A percentile compares a stretch with the other conserved stretches of the same genome.
phyloP scores from a whole-genome alignment of 2,329 filamentous ascomycete genomes.

The Ramularia endophylla region DNA sequence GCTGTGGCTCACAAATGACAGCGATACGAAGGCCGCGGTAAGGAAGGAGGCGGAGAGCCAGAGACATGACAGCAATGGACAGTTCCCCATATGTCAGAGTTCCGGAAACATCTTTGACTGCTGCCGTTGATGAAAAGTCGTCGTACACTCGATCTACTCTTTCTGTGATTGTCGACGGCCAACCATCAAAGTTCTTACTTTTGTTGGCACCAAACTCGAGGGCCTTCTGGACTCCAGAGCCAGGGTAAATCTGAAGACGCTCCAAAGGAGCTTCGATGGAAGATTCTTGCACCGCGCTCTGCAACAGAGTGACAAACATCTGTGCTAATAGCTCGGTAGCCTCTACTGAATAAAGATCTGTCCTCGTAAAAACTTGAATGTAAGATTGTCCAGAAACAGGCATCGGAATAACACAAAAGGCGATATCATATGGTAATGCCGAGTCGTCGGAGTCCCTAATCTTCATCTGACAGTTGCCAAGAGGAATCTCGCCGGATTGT shows the following conservation, averaged over 20 bases:
- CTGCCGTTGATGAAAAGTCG: not conserved
- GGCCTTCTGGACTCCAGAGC: conserved; percentile 5
- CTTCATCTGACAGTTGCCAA: conserved; percentile 10
- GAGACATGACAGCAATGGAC: not conserved
- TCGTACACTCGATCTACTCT: conserved; percentile 6
- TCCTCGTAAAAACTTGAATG: conserved; percentile 10
- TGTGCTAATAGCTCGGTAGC: conserved; percentile 11
- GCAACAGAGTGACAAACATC: conserved; percentile 12
- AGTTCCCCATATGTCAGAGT: conserved; percentile 13
- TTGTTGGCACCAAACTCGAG: conserved; percentile 8
- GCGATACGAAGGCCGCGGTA: conserved; percentile 8
- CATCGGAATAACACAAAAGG: conserved; percentile 14
- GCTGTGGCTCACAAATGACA: conserved; percentile 10
- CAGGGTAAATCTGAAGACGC: conserved; percentile 9
- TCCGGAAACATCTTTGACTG: conserved; percentile 7
- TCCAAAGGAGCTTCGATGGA: conserved; percentile 2
- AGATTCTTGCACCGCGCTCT: conserved; percentile 4
- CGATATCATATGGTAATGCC: conserved; percentile 10
- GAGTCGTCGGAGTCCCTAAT: conserved; percentile 9
- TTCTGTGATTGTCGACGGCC: conserved; percentile 13
- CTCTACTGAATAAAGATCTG: conserved; percentile 14
- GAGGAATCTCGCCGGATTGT: conserved; percentile 7
- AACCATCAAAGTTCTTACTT: conserved; percentile 1
- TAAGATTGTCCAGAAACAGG: conserved; percentile 10
- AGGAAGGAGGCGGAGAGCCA: conserved; percentile 5